A percentile compares a stretch with the other conserved stretches of the same genome.
Evolutionary conservation across 1,284 basidiomycete genomes (phyloP).

Genomic region (Puccinia sorghi): DNA sequence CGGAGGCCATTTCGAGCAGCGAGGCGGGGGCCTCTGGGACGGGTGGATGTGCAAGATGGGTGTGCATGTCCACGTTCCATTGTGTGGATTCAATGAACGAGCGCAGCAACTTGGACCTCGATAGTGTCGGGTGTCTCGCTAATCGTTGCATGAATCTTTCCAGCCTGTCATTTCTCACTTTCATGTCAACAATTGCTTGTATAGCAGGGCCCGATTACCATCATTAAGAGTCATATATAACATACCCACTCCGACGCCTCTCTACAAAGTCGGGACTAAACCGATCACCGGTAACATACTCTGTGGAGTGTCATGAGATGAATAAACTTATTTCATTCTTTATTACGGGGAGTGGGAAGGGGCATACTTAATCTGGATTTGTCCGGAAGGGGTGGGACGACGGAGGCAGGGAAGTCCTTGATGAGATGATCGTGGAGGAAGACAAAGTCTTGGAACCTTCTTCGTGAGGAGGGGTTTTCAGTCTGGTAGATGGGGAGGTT

Average conservation of each 20-base stretch:
- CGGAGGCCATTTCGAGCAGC: constrained; percentile 90
- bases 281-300: constrained; percentile 94
- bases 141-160: constrained; percentile 89
- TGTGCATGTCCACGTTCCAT: constrained; percentile 98
- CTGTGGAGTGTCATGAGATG: constrained; percentile 61
- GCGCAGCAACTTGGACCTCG: constrained; percentile 80
- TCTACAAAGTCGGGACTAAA: constrained; percentile 98
- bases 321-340: neutral
- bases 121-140: constrained; percentile 88
- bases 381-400: constrained; percentile 91
- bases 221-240: neutral
- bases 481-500: constrained; percentile 77
- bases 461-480: constrained; percentile 70
- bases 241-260: constrained; percentile 78
- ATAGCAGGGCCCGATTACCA: too few relatives aligned
- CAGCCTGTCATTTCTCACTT: constrained; percentile 64
- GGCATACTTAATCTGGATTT: constrained; percentile 87
- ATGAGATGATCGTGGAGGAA: constrained; percentile 86
- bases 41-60: constrained; percentile 83
- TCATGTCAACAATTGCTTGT: neutral
- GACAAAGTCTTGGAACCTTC: constrained; percentile 95
- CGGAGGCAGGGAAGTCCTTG: constrained; percentile 91
- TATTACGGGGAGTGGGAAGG: neutral
- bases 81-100: constrained; percentile 94
- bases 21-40: constrained; percentile 72